Conservation (phyloP, 202 grass and related monocot species). For the Zoysia matrella region DNA sequence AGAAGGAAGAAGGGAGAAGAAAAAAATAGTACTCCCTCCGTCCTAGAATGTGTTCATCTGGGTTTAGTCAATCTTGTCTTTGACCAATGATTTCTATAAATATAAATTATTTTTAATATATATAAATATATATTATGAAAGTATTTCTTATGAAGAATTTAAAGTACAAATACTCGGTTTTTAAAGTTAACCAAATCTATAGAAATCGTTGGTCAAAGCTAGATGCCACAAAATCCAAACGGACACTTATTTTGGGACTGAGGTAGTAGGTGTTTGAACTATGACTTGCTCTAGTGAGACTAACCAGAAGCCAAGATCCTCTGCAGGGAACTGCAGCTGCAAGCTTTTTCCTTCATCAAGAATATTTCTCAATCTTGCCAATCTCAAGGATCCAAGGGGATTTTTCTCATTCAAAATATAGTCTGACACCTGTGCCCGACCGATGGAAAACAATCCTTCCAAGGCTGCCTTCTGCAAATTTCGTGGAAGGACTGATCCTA, state of each 20-base stretch:
- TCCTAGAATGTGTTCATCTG: too few relatives aligned
- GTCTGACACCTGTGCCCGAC: slow-evolving; percentile 75
- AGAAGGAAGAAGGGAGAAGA: neutral
- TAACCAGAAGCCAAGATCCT: slow-evolving; percentile 95
- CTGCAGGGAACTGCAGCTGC: slow-evolving; percentile 89
- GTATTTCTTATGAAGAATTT: too few relatives aligned
- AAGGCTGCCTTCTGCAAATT: slow-evolving; percentile 69
- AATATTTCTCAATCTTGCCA: slow-evolving; percentile 78
- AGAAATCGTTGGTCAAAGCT: too few relatives aligned
- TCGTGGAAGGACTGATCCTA: slow-evolving; percentile 74
- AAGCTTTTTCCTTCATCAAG: slow-evolving; percentile 94
- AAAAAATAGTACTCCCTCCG: neutral
- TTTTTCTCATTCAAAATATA: slow-evolving; percentile 91
- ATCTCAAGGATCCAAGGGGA: slow-evolving; percentile 67
- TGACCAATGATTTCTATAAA: too few relatives aligned
- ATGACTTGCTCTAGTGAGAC: slow-evolving; percentile 1
- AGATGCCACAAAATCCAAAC: too few relatives aligned
- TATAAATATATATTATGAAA: too few relatives aligned
- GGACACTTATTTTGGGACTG: too few relatives aligned
- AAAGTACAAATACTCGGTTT: too few relatives aligned
- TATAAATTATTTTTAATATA: too few relatives aligned
- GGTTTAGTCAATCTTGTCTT: too few relatives aligned
- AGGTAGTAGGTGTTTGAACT: slow-evolving; percentile 1
- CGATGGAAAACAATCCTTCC: slow-evolving; percentile 87
- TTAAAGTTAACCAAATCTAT: too few relatives aligned